phyloP scores from a whole-genome alignment of 2,329 filamentous ascomycete species.

The Escovopsis sp. region DNA sequence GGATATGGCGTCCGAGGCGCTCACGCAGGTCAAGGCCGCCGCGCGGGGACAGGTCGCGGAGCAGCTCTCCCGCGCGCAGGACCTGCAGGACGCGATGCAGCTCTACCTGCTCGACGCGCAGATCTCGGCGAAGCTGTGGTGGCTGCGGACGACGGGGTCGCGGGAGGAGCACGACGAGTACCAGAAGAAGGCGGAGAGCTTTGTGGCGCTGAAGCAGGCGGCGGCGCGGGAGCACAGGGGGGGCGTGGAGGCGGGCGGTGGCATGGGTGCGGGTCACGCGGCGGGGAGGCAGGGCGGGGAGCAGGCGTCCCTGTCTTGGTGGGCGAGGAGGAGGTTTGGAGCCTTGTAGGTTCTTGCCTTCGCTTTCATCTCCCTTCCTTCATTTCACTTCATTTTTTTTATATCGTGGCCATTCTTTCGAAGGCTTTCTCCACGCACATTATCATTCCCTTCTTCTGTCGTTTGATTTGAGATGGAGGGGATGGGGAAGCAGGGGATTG shows the following conservation, averaged over 20 bases:
- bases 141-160: conserved; percentile 38
- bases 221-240: conserved; percentile 16
- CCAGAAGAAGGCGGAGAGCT: conserved; percentile 28
- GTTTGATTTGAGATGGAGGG: too few relatives aligned
- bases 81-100: conserved; percentile 24
- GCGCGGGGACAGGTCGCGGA: conserved; percentile 9
- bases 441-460: too few relatives aligned
- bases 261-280: too few relatives aligned
- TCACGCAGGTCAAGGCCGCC: conserved; percentile 7
- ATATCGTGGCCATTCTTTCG: too few relatives aligned
- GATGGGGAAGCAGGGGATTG: too few relatives aligned
- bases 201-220: conserved; percentile 22
- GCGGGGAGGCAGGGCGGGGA: conserved; percentile 7
- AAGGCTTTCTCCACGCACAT: too few relatives aligned
- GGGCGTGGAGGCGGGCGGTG: too few relatives aligned
- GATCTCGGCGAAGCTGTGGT: conserved; percentile 39
- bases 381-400: too few relatives aligned
- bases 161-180: conserved; percentile 31
- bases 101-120: conserved; percentile 36
- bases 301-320: conserved; percentile 10
- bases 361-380: too few relatives aligned
- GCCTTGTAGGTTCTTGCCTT: too few relatives aligned
- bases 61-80: conserved; percentile 9
- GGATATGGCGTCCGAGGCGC: conserved; percentile 8
- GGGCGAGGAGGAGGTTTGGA: background rate